Evolutionary conservation across 345 rosid species (phyloP).

Genomic region (Eucalyptus shirleyi): DNA sequence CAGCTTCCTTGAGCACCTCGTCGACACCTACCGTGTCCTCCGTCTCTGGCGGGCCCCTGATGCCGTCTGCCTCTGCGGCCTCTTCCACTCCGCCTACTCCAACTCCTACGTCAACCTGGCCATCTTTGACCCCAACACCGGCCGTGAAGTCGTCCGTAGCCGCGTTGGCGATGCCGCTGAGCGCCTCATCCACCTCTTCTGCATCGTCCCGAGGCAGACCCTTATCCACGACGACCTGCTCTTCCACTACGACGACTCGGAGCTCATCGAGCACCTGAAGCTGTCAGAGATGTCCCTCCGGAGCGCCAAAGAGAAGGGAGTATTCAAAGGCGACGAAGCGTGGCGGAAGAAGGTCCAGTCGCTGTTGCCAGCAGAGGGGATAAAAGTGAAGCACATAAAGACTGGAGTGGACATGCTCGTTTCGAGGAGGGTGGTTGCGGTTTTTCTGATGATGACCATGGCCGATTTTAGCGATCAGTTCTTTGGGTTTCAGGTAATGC

Average conservation of each 20-base stretch:
- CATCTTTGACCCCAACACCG: conserved; percentile 70
- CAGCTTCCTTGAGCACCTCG: conserved; percentile 72
- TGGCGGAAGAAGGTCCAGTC: conserved; percentile 73
- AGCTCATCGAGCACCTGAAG: conserved; percentile 51
- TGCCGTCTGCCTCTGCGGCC: conserved; percentile 75
- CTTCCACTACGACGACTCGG: conserved; percentile 55
- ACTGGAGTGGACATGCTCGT: conserved; percentile 59
- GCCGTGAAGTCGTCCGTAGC: conserved; percentile 64
- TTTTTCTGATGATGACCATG: conserved; percentile 65
- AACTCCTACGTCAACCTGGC: conserved; percentile 84
- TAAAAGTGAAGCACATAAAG: conserved; percentile 54
- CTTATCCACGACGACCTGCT: conserved; percentile 73
- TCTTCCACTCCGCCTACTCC: conserved; percentile 92
- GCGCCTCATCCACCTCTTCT: conserved; percentile 71
- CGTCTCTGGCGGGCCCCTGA: conserved; percentile 76
- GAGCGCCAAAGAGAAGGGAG: conserved; percentile 48
- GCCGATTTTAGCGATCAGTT: conserved; percentile 90
- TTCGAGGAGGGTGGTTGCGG: conserved; percentile 55
- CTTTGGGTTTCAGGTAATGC: conserved; percentile 14
- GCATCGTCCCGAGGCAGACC: conserved; percentile 64
- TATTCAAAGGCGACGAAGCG: conserved; percentile 42
- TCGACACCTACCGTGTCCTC: conserved; percentile 69
- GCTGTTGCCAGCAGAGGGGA: conserved; percentile 54
- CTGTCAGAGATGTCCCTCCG: conserved; percentile 38
- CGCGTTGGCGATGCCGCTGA: conserved; percentile 77